Conservation (phyloP, 1,139 yeast species). For the Lodderomyces metapsilosis region DNA sequence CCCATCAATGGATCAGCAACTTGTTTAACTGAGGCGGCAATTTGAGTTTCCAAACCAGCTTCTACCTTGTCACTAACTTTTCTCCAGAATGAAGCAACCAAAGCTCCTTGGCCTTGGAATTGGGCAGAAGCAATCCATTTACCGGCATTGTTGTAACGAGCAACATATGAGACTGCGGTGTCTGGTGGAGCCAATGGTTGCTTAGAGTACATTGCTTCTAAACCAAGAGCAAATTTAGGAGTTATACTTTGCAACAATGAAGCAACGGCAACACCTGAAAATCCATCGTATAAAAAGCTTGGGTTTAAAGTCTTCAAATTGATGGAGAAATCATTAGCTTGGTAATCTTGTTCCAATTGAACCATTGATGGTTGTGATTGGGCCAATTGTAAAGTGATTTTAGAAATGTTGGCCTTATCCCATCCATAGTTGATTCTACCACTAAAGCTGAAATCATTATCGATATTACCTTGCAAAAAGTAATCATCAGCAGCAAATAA, state of each 20-base stretch:
- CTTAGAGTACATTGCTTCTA: slow-evolving; percentile 88
- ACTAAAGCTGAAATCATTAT: slow-evolving; percentile 78
- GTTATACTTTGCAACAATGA: slow-evolving; percentile 89
- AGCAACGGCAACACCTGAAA: slow-evolving; percentile 83
- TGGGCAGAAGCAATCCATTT: slow-evolving; percentile 96
- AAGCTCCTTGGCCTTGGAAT: slow-evolving; percentile 88
- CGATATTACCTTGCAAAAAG: slow-evolving; percentile 89
- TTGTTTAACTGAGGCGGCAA: slow-evolving; percentile 77
- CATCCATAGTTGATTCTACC: slow-evolving; percentile 94
- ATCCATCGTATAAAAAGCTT: slow-evolving; percentile 57
- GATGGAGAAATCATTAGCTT: slow-evolving; percentile 82
- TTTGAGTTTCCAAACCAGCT: slow-evolving; percentile 92
- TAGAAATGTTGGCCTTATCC: slow-evolving; percentile 76
- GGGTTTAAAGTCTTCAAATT: slow-evolving; percentile 94
- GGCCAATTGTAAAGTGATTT: slow-evolving; percentile 86
- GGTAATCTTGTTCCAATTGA: slow-evolving; percentile 95
- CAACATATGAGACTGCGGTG: slow-evolving; percentile 86
- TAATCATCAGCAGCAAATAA: slow-evolving; percentile 84
- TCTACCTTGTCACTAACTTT: slow-evolving; percentile 89
- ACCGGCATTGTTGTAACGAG: slow-evolving; percentile 75
- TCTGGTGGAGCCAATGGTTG: slow-evolving; percentile 85
- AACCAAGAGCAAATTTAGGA: slow-evolving; percentile 80
- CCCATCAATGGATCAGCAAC: slow-evolving; percentile 80
- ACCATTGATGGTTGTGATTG: slow-evolving; percentile 90
- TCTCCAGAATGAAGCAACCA: slow-evolving; percentile 91